Evolutionary conservation across 2,329 filamentous ascomycete species (phyloP).

Genomic region (Nannizzia gypsea): DNA sequence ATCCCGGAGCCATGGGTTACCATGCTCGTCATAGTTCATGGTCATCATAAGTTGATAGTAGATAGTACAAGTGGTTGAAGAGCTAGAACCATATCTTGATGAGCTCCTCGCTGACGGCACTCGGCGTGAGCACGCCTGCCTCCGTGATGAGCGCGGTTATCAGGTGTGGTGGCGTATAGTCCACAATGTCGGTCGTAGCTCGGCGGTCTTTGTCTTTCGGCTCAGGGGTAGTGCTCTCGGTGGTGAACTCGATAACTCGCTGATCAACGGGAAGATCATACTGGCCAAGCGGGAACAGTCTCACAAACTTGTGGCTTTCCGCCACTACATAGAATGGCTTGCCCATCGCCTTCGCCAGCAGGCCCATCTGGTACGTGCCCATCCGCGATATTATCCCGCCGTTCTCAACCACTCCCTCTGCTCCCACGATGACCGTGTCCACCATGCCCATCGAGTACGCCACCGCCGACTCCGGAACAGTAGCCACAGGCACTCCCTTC

Average conservation of each 20-base stretch:
- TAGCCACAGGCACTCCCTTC: conserved; percentile 70
- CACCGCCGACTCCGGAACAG: conserved; percentile 62
- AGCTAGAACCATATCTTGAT: conserved; percentile 49
- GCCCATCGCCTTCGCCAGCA: conserved; percentile 60
- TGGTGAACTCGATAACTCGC: conserved; percentile 56
- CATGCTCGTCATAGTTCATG: neutral
- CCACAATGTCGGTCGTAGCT: conserved; percentile 24
- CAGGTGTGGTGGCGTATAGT: conserved; percentile 46
- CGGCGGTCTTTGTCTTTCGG: conserved; percentile 3
- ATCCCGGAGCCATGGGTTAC: neutral
- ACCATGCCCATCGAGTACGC: conserved; percentile 69
- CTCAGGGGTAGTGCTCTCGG: conserved; percentile 16
- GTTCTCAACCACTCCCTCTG: conserved; percentile 85
- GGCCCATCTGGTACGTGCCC: conserved; percentile 75
- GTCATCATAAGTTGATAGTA: neutral
- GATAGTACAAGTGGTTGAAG: neutral
- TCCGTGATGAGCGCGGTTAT: conserved; percentile 56
- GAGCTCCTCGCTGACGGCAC: conserved; percentile 54
- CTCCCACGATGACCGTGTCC: conserved; percentile 53
- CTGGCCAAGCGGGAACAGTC: conserved; percentile 72
- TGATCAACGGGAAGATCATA: conserved; percentile 71
- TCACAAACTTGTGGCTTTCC: conserved; percentile 94
- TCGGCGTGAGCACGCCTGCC: conserved; percentile 50
- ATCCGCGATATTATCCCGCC: conserved; percentile 84
- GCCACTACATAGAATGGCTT: conserved; percentile 82